Conservation (phyloP, 129 eudicot genomes). For the Flaveria linearis region DNA sequence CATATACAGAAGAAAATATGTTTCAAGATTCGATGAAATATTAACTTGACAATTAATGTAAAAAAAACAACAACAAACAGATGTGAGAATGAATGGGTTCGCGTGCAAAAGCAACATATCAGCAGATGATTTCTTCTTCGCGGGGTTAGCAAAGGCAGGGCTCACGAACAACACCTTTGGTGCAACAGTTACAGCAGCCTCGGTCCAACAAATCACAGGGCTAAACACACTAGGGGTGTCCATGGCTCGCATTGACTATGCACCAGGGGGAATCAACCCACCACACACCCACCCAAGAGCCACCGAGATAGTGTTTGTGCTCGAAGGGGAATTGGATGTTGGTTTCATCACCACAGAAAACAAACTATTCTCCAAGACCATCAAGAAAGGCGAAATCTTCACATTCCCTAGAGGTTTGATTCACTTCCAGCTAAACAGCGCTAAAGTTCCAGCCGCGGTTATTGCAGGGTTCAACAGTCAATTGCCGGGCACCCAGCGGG, state of each 20-base stretch:
- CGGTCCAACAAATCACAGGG: conserved; percentile 56
- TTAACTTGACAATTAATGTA: neutral
- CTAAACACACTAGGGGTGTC: conserved; percentile 80
- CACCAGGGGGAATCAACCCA: conserved; percentile 54
- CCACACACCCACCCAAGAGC: conserved; percentile 66
- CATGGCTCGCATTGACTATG: conserved; percentile 66
- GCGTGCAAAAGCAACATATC: conserved; percentile 54
- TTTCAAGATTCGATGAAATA: neutral
- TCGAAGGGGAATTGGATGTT: conserved; percentile 5
- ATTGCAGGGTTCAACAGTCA: conserved; percentile 5
- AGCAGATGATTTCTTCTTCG: conserved; percentile 62
- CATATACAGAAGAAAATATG: neutral
- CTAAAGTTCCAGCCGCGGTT: neutral
- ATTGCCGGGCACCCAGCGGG: conserved; percentile 12
- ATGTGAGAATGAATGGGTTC: conserved; percentile 53
- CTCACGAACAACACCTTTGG: conserved; percentile 56
- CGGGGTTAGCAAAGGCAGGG: conserved; percentile 53
- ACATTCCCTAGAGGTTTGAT: conserved; percentile 9
- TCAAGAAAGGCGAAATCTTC: conserved; percentile 9
- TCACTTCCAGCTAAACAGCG: neutral
- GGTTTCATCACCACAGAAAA: conserved; percentile 4
- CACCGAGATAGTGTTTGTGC: conserved; percentile 54
- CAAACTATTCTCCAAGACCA: neutral
- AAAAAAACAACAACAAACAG: conserved; percentile 27
- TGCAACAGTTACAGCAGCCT: conserved; percentile 56